These are phyloP conservation scores for Mucor lusitanicus DNA, from an alignment of 371 early-diverging fungal species.

Conservation along the genomic window DNA sequence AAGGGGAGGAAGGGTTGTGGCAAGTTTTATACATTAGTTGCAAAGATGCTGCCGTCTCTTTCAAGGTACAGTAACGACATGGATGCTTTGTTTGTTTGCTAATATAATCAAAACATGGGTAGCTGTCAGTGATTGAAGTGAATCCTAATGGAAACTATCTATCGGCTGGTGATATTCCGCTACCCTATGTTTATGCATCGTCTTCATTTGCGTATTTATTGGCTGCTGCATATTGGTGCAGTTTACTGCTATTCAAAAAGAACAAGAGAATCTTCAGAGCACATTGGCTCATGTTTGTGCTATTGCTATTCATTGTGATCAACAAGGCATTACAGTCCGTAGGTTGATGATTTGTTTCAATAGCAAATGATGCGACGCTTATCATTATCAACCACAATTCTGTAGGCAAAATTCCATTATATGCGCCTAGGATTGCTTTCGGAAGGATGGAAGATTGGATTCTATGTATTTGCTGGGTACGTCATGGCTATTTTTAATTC, in stretches of 20 bases:
- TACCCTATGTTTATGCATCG: slow-evolving; percentile 49
- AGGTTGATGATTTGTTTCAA: slow-evolving; percentile 8
- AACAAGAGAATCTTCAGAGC: slow-evolving; percentile 50
- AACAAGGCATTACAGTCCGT: slow-evolving; percentile 59
- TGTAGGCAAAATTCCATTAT: slow-evolving; percentile 54
- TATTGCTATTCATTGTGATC: slow-evolving; percentile 47
- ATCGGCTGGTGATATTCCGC: slow-evolving; percentile 59
- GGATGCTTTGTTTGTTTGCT: background rate
- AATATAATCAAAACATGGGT: background rate
- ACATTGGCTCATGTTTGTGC: slow-evolving; percentile 55
- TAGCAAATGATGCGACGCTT: background rate
- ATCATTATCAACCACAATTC: background rate
- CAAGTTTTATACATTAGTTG: slow-evolving; percentile 51
- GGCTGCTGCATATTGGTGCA: slow-evolving; percentile 38
- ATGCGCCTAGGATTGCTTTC: slow-evolving; percentile 47
- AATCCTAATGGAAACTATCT: slow-evolving; percentile 55
- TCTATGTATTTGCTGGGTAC: slow-evolving; percentile 60
- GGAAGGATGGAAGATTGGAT: slow-evolving; percentile 60
- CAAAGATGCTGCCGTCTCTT: slow-evolving; percentile 35
- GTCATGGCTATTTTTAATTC: background rate
- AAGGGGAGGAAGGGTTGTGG: slow-evolving; percentile 52
- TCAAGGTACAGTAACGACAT: slow-evolving; percentile 25
- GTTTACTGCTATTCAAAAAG: slow-evolving; percentile 35
- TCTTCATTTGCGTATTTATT: slow-evolving; percentile 39
- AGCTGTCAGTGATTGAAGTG: slow-evolving; percentile 48